Conservation (phyloP, 116 monocot species). For the Cymodocea nodosa region DNA sequence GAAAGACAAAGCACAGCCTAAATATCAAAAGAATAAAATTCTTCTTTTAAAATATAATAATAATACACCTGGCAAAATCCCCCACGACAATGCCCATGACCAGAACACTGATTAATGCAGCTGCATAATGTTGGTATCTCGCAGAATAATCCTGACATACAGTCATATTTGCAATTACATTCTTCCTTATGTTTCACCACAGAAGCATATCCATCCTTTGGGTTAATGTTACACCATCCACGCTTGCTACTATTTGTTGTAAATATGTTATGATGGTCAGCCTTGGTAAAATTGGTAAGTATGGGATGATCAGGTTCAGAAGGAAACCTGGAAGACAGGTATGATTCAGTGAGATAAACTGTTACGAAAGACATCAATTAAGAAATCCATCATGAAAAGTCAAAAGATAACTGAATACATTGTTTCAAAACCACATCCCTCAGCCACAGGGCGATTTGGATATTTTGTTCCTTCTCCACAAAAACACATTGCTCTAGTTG, state of each 20-base stretch:
- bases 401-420: conserved; percentile 46
- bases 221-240: conserved; percentile 95
- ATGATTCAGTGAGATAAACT: not conserved
- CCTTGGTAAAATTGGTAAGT: conserved; percentile 50
- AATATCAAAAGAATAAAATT: not conserved
- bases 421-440: conserved; percentile 70
- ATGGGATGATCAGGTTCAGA: conserved; percentile 31
- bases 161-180: conserved; percentile 91
- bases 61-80: conserved; percentile 78
- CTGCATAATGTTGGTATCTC: conserved; percentile 60
- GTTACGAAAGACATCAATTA: not conserved
- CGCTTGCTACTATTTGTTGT: conserved; percentile 49
- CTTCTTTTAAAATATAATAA: not conserved
- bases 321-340: conserved; percentile 28
- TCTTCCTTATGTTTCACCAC: conserved; percentile 66
- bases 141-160: conserved; percentile 62
- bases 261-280: conserved; percentile 63
- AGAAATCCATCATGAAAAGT: not conserved
- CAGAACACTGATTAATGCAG: conserved; percentile 87
- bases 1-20: not conserved
- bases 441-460: conserved; percentile 84
- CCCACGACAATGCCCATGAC: conserved; percentile 82
- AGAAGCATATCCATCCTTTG: conserved; percentile 53
- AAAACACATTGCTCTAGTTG: conserved; percentile 85
- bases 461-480: conserved; percentile 81